Base-by-base conservation (phyloP, 768 basidiomycete species). In the Podaxis carcinomalis region DNA sequence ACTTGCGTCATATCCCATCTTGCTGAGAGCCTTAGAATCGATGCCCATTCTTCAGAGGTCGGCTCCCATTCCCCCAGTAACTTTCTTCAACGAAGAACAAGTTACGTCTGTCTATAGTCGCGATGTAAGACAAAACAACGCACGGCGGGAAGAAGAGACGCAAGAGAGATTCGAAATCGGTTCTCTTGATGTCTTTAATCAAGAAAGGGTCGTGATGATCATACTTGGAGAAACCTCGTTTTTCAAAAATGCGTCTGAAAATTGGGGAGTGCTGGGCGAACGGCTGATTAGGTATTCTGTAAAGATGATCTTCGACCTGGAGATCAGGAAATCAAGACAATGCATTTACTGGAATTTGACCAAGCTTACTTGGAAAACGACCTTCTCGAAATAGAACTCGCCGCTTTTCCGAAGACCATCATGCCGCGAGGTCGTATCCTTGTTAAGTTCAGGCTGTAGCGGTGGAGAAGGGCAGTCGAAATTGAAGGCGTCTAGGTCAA, bases 91-190 rank as follows among this genome's bases (percentile, higher is more conserved):
- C 23, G 14, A 10, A 36, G 4, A 3, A 16, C 13, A 27, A 4
- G 52, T n/a, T 4, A 55, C 14, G 4, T 10, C 13, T 10, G 2
- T 1, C 23, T 13, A 10, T 3, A 14, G 19, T 9, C 7, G 1
- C 14, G 2, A 10, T 3, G 14, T 0, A 49, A 3, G 3, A 27
- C 19, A 49, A 1, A 21, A 4, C 4, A 9, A 19, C 59, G 39
- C 28, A 61, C 59, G 59, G 52, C 1, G 56, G 56, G 46, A 55
- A 61, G 14, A 61, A 55, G 13, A 61, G 40, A 13, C 53, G 52
- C 9, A 61, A 32, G 2, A 61, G 46, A 5, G 37, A 5, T 7
- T 32, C 44, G 23, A 61, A 61, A 14, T 61, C 59, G 13, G 46
- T 16, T 11, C 16, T 27, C 3, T 1, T 32, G 1, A 55, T 23